Conservation (phyloP, 2,329 filamentous ascomycete genomes). For the Microcyclospora tardicrescens region DNA sequence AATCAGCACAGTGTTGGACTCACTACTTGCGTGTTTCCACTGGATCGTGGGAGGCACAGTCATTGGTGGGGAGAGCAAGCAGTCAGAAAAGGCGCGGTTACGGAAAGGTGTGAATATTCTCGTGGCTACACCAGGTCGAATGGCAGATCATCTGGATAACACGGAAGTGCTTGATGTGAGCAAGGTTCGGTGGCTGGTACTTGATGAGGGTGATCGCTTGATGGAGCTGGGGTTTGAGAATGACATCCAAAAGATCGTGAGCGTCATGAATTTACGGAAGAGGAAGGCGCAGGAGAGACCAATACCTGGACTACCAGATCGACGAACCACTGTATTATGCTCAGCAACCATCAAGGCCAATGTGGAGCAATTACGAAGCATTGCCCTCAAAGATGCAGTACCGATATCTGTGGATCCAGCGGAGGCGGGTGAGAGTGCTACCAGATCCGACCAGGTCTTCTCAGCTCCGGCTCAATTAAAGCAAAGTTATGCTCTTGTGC, state of each 20-base stretch:
- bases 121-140: slow-evolving; percentile 81
- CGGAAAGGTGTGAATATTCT: slow-evolving; percentile 92
- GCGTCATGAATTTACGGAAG: slow-evolving; percentile 56
- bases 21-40: slow-evolving; percentile 72
- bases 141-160: slow-evolving; percentile 85
- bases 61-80: slow-evolving; percentile 58
- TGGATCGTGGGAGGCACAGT: slow-evolving; percentile 90
- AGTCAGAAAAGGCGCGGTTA: slow-evolving; percentile 81
- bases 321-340: slow-evolving; percentile 78
- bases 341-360: slow-evolving; percentile 98
- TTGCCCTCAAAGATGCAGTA: slow-evolving; percentile 83
- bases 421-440: slow-evolving; percentile 33
- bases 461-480: slow-evolving; percentile 84
- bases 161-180: slow-evolving; percentile 80
- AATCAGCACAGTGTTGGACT: slow-evolving; percentile 76
- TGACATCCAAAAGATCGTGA: slow-evolving; percentile 77
- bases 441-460: slow-evolving; percentile 45
- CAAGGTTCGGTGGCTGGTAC: slow-evolving; percentile 81
- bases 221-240: slow-evolving; percentile 98
- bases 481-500: slow-evolving; percentile 76
- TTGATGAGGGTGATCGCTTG: slow-evolving; percentile 93
- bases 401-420: slow-evolving; percentile 61
- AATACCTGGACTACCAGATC: slow-evolving; percentile 53
- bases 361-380: slow-evolving; percentile 83
- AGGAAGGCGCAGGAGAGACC: slow-evolving; percentile 48